phyloP scores from a whole-genome alignment of 2,329 filamentous ascomycete species.

The Claviceps pazoutovae region DNA sequence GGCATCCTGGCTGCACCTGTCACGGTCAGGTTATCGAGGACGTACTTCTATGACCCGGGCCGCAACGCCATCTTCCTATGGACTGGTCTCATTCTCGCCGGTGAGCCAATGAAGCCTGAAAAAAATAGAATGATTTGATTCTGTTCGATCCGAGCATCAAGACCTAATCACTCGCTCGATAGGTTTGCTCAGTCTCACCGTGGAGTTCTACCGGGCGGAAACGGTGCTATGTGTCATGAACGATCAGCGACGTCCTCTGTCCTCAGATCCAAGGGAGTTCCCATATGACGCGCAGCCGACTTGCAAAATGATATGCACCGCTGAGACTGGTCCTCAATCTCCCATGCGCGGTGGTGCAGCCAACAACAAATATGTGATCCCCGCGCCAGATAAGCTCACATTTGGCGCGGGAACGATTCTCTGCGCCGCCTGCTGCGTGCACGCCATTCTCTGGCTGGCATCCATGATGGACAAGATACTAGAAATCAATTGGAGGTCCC shows the following conservation, averaged over 20 bases:
- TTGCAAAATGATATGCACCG: constrained; percentile 36
- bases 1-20: constrained; percentile 50
- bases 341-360: constrained; percentile 39
- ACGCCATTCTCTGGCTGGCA: constrained; percentile 45
- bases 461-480: constrained; percentile 52
- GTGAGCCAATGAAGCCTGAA: constrained; percentile 19
- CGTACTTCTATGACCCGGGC: constrained; percentile 50
- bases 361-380: constrained; percentile 49
- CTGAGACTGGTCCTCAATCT: constrained; percentile 34
- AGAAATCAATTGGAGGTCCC: constrained; percentile 43
- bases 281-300: constrained; percentile 23
- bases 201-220: constrained; percentile 48
- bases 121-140: background rate
- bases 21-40: constrained; percentile 45
- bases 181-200: constrained; percentile 46
- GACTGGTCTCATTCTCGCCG: constrained; percentile 46
- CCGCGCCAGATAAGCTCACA: constrained; percentile 37
- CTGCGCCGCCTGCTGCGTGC: constrained; percentile 50
- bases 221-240: constrained; percentile 28
- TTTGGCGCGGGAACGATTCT: constrained; percentile 48
- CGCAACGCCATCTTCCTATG: constrained; percentile 54
- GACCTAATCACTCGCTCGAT: background rate
- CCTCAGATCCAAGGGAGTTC: constrained; percentile 25
- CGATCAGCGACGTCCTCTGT: constrained; percentile 22
- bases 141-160: background rate